Conservation (phyloP, 352 stramenopile species). For the Globisporangium solare region DNA sequence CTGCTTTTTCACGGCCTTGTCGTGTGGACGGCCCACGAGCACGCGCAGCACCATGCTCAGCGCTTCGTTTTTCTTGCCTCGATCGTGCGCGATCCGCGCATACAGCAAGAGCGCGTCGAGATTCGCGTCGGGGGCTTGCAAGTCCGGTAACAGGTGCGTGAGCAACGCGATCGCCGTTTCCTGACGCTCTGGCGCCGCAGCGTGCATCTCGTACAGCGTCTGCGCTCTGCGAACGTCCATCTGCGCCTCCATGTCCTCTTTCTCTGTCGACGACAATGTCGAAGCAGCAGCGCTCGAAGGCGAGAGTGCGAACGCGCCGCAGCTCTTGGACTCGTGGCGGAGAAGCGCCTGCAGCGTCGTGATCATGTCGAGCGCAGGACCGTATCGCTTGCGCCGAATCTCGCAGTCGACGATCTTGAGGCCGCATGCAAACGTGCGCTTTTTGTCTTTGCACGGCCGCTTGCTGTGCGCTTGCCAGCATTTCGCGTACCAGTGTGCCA, state of each 20-base stretch:
- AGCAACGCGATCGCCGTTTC: constrained; percentile 54
- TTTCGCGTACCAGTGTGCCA: constrained; percentile 31
- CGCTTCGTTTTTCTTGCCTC: constrained; percentile 52
- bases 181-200: constrained; percentile 32
- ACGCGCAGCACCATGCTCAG: constrained; percentile 66
- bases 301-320: not conserved
- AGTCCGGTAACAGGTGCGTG: constrained; percentile 46
- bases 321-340: constrained; percentile 20
- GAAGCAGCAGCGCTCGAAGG: not conserved
- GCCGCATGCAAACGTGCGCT: constrained; percentile 29
- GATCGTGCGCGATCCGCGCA: constrained; percentile 51
- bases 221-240: constrained; percentile 47
- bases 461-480: constrained; percentile 33
- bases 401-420: constrained; percentile 48
- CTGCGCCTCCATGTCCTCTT: constrained; percentile 29
- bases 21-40: constrained; percentile 45
- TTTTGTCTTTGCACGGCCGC: not conserved
- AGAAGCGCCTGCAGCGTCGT: constrained; percentile 41
- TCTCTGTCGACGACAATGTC: constrained; percentile 1
- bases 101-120: constrained; percentile 68
- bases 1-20: constrained; percentile 42
- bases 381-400: constrained; percentile 24
- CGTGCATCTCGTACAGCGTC: constrained; percentile 36
- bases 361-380: constrained; percentile 27
- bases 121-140: constrained; percentile 46